Conservation (phyloP, 2,329 filamentous ascomycete genomes). For the Alternaria ethzedia region DNA sequence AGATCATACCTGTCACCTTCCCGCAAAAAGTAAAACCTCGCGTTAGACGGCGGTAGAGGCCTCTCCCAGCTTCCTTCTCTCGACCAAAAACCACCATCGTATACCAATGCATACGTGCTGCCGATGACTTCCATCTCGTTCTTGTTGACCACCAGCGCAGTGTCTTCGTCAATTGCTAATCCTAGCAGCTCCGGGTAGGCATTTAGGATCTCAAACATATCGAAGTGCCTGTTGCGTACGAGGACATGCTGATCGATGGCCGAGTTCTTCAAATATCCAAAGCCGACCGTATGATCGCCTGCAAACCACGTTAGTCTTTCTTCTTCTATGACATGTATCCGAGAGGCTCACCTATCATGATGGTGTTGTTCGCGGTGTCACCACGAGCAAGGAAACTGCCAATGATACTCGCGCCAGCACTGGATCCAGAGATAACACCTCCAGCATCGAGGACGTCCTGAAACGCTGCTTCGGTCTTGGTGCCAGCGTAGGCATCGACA, state of each 20-base stretch:
- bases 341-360: constrained; percentile 27
- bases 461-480: constrained; percentile 29
- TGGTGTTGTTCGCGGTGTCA: constrained; percentile 29
- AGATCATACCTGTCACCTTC: constrained; percentile 30
- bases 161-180: constrained; percentile 35
- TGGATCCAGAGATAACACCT: constrained; percentile 31
- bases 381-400: constrained; percentile 30
- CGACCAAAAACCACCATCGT: constrained; percentile 35
- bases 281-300: constrained; percentile 21
- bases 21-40: constrained; percentile 32
- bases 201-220: constrained; percentile 31
- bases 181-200: constrained; percentile 28
- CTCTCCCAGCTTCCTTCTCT: constrained; percentile 29
- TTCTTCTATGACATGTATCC: not conserved
- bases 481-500: constrained; percentile 34
- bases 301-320: not conserved
- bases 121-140: constrained; percentile 33
- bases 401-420: constrained; percentile 31
- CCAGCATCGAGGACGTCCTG: constrained; percentile 26
- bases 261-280: constrained; percentile 35
- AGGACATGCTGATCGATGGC: constrained; percentile 37
- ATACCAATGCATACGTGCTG: constrained; percentile 33
- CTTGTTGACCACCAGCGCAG: constrained; percentile 28
- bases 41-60: constrained; percentile 15
- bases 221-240: constrained; percentile 34